A percentile compares a stretch with the other conserved stretches of the same genome.
Conservation (phyloP, 2,329 filamentous ascomycete species). For the Pseudocercospora fuligena region DNA sequence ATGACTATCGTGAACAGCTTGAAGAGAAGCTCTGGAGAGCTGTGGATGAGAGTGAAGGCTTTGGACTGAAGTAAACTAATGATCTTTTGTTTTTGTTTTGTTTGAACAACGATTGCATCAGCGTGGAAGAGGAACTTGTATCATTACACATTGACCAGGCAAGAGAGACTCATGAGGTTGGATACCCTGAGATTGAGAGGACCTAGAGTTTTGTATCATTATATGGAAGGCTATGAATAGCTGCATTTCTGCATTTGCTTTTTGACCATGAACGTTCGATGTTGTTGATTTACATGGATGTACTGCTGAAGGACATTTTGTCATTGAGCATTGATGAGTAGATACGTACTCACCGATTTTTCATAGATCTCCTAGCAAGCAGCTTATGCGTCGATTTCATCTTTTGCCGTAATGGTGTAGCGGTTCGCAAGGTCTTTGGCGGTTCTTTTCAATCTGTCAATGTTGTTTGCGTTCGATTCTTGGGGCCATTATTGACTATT, state of each 20-base stretch:
- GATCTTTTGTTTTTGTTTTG: not conserved
- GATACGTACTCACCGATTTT: too few species aligned
- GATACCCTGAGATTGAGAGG: not conserved
- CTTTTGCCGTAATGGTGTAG: too few species aligned
- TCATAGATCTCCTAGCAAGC: too few species aligned
- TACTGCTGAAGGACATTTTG: too few species aligned
- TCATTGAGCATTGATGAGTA: too few species aligned
- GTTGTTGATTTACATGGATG: too few species aligned
- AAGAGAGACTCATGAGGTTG: not conserved
- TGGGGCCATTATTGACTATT: too few species aligned
- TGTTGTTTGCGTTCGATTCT: too few species aligned
- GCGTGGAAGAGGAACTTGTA: not conserved
- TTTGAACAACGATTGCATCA: not conserved
- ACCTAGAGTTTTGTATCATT: not conserved
- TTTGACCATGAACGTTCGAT: too few species aligned
- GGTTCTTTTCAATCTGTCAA: too few species aligned
- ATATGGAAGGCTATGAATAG: not conserved
- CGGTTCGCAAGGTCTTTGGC: too few species aligned
- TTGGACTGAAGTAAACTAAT: slow-evolving; percentile 73
- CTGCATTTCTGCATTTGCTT: not conserved
- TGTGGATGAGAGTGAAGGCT: slow-evolving; percentile 88
- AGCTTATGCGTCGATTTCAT: too few species aligned
- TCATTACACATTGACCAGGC: not conserved
- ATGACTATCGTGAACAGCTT: slow-evolving; percentile 67
- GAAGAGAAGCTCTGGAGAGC: slow-evolving; percentile 80